Percentiles rank a stretch among this genome's conserved stretches.
Conservation (phyloP, 805 yeast species). For the Scheffersomyces lignosus region DNA sequence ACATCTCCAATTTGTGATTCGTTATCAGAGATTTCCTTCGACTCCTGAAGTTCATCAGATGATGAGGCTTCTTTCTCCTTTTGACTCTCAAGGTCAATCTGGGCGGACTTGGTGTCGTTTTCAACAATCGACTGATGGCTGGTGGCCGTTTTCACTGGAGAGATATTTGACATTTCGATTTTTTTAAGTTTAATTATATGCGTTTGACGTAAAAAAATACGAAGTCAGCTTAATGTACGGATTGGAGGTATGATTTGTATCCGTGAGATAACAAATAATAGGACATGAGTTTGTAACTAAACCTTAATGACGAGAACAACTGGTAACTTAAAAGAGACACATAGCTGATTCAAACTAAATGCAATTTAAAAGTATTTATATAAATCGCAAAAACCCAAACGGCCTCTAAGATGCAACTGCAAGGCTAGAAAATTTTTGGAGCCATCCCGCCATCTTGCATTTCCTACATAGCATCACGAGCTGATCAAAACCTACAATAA, state of each 20-base stretch:
- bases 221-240: constrained; percentile 6
- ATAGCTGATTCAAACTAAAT: no score
- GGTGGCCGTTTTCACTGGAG: not conserved
- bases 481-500: no score
- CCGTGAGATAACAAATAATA: constrained; percentile 3
- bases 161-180: not conserved
- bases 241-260: constrained; percentile 8
- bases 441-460: no score
- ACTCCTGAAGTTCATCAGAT: not conserved
- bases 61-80: constrained; percentile 1
- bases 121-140: not conserved
- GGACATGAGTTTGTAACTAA: constrained; percentile 2
- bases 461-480: no score
- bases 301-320: no score
- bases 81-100: not conserved
- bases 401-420: no score
- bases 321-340: no score
- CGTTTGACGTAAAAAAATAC: not conserved
- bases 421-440: no score
- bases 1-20: not conserved
- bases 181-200: no score
- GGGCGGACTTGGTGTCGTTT: not conserved
- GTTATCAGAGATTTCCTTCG: not conserved
- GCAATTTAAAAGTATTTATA: no score
- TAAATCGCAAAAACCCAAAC: no score